Percentiles rank a stretch among this genome's conserved stretches.
These are phyloP conservation scores for Ganoderma lucidum DNA, from an alignment of 1,284 basidiomycete species.

Conservation along the genomic window DNA sequence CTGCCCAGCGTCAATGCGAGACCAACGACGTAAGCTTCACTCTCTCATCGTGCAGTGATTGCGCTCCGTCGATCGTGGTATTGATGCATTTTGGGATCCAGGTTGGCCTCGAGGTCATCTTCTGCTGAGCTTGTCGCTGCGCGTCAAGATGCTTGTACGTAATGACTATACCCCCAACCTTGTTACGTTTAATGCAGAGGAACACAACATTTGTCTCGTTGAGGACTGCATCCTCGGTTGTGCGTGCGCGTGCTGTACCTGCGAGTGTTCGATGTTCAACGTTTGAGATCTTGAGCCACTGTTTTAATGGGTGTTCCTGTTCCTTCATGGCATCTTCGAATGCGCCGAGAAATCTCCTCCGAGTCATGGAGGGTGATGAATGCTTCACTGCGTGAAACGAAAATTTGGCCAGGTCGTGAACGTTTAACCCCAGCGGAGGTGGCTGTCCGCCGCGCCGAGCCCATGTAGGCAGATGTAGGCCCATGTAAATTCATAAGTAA, in stretches of 20 bases:
- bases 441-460: too few relatives aligned
- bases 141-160: neutral
- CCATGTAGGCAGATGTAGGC: too few relatives aligned
- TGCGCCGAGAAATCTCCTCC: too few relatives aligned
- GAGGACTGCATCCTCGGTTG: neutral
- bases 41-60: neutral
- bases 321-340: too few relatives aligned
- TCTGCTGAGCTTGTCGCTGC: constrained; percentile 36
- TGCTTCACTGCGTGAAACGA: too few relatives aligned
- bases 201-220: neutral
- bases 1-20: constrained; percentile 51
- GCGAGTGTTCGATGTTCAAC: too few relatives aligned
- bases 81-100: constrained; percentile 15
- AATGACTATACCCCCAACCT: neutral
- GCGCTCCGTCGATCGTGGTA: neutral
- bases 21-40: constrained; percentile 35
- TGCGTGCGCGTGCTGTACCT: neutral
- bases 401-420: too few relatives aligned
- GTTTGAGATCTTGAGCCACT: too few relatives aligned
- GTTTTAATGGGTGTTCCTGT: too few relatives aligned
- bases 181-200: neutral
- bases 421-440: too few relatives aligned
- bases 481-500: too few relatives aligned
- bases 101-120: constrained; percentile 44
- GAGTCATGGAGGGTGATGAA: neutral